Evolutionary conservation across 139 green algal genomes (phyloP), one percentile per base, ranked within the genome.

Genomic region (Choricystis sp.): DNA sequence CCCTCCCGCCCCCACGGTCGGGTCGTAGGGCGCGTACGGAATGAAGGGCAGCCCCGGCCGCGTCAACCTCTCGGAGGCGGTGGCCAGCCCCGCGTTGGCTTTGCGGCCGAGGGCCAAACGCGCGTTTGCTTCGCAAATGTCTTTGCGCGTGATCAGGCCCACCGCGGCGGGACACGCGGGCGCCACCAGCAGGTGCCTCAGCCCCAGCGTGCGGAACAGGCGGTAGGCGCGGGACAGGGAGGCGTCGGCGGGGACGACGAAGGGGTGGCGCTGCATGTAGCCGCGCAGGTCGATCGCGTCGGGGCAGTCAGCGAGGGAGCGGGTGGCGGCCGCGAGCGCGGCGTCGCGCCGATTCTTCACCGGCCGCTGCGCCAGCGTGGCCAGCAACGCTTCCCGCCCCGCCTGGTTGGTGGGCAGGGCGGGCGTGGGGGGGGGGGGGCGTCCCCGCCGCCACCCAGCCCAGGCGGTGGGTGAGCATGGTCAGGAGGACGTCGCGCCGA

Each of bases 131-230:
- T 80, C 70, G 26, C 65, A 80, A 27, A 84, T 68, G 70, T 87
- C 68, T 59, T 90, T 83, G 26, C 88, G 77, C 0, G 82, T 93
- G 60, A 95, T 77, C 30, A 95, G 65, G 26, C 88, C 88, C 24
- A 85, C 73, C 40, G 92, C 82, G 64, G 56, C 66, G n/a, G 62
- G 86, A 65, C 72, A 75, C 62, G 69, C n/a, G 3, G 66, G 62
- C 9, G 69, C 71, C 49, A 93, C 81, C 58, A 80, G 85, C 31
- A 95, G 62, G 73, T 94, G 83, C 3, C 85, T 72, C 61, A 95
- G 77, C 24, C 86, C 85, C 69, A 95, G 79, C 3, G 79, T 86
- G 22, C 85, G 68, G 67, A 95, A 90, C 63, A 92, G 74, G 48
- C 75, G 70, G 72, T 93, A 92, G 20, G 84, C 79, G 22, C 89